These are phyloP conservation scores for Leccinum holopus DNA, from an alignment of 1,284 basidiomycete genomes.

Conservation along the genomic window DNA sequence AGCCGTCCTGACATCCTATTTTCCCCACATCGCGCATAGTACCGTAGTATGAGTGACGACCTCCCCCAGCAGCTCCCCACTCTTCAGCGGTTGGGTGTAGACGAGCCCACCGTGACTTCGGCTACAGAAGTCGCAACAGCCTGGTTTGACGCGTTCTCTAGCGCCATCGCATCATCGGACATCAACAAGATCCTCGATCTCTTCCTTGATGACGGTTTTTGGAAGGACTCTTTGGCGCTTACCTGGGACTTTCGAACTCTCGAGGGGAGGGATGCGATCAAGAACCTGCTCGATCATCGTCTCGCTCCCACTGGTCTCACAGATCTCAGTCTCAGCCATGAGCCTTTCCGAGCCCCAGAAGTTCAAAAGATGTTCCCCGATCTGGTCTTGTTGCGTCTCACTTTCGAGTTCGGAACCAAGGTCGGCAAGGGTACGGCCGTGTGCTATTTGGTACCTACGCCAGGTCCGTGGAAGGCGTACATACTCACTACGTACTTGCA, in stretches of 20 bases:
- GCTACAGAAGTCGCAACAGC: conserved; percentile 21
- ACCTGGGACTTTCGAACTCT: conserved; percentile 34
- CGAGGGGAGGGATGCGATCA: conserved; percentile 25
- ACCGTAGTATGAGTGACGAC: conserved; percentile 21
- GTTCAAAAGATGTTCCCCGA: conserved; percentile 27
- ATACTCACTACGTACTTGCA: conserved; percentile 47
- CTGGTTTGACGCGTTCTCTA: conserved; percentile 36
- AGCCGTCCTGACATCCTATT: not conserved
- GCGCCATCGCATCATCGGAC: conserved; percentile 31
- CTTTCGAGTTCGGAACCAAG: conserved; percentile 28
- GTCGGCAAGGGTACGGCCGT: conserved; percentile 25
- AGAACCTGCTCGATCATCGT: conserved; percentile 23
- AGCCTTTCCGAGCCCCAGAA: conserved; percentile 20
- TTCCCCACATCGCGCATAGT: not conserved
- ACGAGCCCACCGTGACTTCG: conserved; percentile 22
- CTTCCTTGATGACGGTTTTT: conserved; percentile 32
- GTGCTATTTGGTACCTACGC: conserved; percentile 20
- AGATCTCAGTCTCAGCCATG: conserved; percentile 21
- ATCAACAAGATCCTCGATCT: conserved; percentile 25
- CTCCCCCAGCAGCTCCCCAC: conserved; percentile 31
- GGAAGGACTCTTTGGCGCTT: conserved; percentile 29
- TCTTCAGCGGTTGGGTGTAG: conserved; percentile 29
- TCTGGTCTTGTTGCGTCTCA: conserved; percentile 25
- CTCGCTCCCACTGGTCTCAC: conserved; percentile 36
- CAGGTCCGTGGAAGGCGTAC: conserved; percentile 32